phyloP scores from a whole-genome alignment of 2,329 filamentous ascomycete species.

The Hypoxylon sp. region DNA sequence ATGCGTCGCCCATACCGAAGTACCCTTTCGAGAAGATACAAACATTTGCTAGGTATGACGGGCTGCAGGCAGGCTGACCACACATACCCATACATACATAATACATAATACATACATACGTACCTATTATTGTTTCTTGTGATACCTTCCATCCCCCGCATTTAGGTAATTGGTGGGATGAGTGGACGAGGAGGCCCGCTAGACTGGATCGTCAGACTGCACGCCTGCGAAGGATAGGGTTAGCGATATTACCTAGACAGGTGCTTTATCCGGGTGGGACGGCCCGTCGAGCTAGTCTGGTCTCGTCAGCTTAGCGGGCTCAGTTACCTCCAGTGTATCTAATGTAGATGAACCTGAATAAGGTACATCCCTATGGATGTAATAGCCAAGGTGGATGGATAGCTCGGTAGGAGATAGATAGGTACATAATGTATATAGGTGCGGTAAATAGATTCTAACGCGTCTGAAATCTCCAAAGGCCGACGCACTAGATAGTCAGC shows the following conservation, averaged over 20 bases:
- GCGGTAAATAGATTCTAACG: no score
- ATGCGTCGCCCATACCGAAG: conserved; percentile 16
- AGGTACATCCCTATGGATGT: no score
- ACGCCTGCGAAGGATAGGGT: conserved; percentile 11
- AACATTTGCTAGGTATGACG: conserved; percentile 21
- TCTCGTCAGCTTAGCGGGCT: conserved; percentile 13
- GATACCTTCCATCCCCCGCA: conserved; percentile 22
- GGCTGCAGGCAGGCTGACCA: conserved; percentile 9
- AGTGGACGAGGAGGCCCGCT: conserved; percentile 2
- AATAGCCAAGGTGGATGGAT: conserved; percentile 8
- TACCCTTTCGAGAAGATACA: conserved; percentile 38
- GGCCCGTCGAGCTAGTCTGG: conserved; percentile 36
- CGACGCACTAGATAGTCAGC: conserved; percentile 8
- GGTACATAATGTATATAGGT: no score
- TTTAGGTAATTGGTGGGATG: conserved; percentile 12
- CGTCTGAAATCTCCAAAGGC: conserved; percentile 11
- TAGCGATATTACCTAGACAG: conserved; percentile 13
- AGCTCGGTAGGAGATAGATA: conserved; percentile 2
- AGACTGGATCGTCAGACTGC: background rate
- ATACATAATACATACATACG: no score
- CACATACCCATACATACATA: background rate
- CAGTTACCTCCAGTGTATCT: no score
- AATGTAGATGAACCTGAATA: background rate
- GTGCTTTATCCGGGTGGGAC: conserved; percentile 36
- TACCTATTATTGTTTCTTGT: conserved; percentile 3